Conservation (phyloP, 1,284 basidiomycete genomes). For the Cerioporus squamosus region DNA sequence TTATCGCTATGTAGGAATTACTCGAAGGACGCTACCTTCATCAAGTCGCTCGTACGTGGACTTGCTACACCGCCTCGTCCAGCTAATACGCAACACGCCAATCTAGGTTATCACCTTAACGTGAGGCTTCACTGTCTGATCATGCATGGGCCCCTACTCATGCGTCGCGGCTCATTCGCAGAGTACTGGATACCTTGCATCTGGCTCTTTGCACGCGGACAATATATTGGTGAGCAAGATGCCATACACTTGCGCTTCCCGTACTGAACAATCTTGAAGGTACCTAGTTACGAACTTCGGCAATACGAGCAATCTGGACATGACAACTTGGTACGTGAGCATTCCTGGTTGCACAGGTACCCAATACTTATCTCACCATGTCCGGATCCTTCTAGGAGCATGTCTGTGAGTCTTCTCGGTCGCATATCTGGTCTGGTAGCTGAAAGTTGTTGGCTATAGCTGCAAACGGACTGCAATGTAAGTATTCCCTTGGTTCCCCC, state of each 20-base stretch:
- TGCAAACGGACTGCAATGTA: constrained; percentile 38
- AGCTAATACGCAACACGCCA: not conserved
- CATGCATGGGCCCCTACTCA: not conserved
- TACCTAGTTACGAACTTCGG: constrained; percentile 35
- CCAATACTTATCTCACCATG: not conserved
- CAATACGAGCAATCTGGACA: constrained; percentile 26
- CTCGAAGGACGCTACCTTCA: constrained; percentile 18
- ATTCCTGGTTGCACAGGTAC: not conserved
- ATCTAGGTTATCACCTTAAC: constrained; percentile 25
- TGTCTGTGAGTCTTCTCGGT: constrained; percentile 24
- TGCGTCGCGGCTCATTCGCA: not conserved
- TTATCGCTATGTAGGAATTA: constrained; percentile 21
- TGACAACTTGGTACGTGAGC: constrained; percentile 30
- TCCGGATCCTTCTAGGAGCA: constrained; percentile 24
- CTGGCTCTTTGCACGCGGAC: constrained; percentile 30
- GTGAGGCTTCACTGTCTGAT: constrained; percentile 10
- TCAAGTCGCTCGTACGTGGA: constrained; percentile 28
- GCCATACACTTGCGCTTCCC: not conserved
- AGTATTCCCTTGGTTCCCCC: not conserved
- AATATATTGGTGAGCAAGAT: constrained; percentile 31
- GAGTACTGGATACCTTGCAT: constrained; percentile 31
- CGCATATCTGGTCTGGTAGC: not conserved
- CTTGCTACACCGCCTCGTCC: not conserved
- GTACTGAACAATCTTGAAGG: constrained; percentile 10
- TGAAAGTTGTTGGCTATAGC: constrained; percentile 11